phyloP scores from a whole-genome alignment of 2,329 filamentous ascomycete genomes.

The Chaetomium olivaceum region DNA sequence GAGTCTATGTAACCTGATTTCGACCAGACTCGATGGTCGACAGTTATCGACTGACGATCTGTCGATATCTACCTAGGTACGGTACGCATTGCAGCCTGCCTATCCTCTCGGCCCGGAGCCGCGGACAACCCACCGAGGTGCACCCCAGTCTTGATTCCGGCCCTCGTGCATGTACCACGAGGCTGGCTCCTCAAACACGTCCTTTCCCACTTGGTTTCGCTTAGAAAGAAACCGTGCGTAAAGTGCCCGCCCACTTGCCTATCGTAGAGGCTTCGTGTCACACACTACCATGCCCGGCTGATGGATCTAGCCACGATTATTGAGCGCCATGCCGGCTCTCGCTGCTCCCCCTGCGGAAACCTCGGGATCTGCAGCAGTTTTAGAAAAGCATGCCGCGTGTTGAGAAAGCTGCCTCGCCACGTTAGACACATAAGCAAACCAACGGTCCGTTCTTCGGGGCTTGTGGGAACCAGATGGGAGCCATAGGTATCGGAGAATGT shows the following conservation, averaged over 20 bases:
- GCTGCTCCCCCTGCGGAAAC: background rate
- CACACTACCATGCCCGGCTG: background rate
- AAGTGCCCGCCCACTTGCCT: background rate
- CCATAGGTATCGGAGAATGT: background rate
- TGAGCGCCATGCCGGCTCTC: background rate
- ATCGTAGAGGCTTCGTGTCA: background rate
- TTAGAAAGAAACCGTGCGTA: background rate
- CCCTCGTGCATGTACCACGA: background rate
- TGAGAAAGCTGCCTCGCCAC: background rate
- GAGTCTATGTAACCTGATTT: background rate
- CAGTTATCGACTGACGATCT: background rate
- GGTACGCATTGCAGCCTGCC: background rate
- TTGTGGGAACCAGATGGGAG: background rate
- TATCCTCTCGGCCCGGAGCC: background rate
- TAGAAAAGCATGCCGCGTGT: background rate
- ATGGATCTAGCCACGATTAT: background rate
- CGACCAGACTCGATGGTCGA: background rate
- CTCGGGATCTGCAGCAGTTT: background rate
- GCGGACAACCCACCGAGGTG: background rate
- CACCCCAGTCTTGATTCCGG: background rate
- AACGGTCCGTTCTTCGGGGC: background rate
- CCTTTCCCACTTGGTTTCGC: background rate
- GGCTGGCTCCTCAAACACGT: background rate
- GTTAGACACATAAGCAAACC: background rate
- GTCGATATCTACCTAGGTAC: background rate